Conservation (phyloP, 2,329 filamentous ascomycete genomes). For the Fusarium acutatum region DNA sequence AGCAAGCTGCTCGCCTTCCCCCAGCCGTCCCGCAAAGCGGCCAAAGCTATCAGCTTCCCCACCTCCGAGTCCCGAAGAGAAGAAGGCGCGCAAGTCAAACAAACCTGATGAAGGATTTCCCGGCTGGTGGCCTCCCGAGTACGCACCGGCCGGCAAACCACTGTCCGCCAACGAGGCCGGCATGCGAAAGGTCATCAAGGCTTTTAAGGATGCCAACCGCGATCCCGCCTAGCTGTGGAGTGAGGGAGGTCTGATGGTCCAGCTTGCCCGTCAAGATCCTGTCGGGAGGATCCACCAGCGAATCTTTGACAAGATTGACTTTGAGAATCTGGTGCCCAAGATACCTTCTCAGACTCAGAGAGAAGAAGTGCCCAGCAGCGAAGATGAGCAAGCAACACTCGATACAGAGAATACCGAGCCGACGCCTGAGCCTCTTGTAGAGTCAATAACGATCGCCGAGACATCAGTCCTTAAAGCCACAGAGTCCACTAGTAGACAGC, state of each 20-base stretch:
- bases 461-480: neutral
- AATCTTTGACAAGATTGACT: neutral
- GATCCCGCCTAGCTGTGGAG: neutral
- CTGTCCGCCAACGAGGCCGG: neutral
- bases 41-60: neutral
- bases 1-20: neutral
- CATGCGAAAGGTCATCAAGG: neutral
- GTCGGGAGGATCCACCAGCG: neutral
- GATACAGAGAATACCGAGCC: neutral
- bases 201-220: neutral
- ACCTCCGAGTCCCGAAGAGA: neutral
- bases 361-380: too few relatives aligned
- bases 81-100: neutral
- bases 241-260: neutral
- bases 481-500: too few relatives aligned
- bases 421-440: neutral
- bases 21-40: neutral
- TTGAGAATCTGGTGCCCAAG: neutral
- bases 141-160: neutral
- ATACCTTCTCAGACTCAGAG: neutral
- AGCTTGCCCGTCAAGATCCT: neutral
- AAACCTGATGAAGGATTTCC: neutral
- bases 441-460: neutral
- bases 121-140: neutral
- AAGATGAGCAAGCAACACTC: too few relatives aligned